These are phyloP conservation scores for Leucoagaricus sp. DNA, from an alignment of 1,284 basidiomycete species.

Conservation along the genomic window DNA sequence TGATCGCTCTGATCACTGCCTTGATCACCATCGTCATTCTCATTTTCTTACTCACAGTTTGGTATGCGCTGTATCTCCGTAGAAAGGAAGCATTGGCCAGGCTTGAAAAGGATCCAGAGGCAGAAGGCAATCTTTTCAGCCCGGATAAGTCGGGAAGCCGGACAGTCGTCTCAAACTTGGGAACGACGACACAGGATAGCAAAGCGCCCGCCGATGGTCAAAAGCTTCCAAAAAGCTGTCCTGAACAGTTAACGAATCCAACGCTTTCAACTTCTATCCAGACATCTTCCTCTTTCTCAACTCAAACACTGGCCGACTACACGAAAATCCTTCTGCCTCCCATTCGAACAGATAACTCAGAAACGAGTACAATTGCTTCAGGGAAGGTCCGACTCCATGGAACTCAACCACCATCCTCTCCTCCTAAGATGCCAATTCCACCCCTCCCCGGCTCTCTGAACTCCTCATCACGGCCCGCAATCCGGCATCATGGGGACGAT, in stretches of 20 bases:
- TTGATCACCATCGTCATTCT: neutral
- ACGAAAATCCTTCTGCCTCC: no score
- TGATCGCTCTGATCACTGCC: neutral
- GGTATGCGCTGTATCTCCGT: neutral
- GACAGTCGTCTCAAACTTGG: no score
- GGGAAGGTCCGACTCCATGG: neutral
- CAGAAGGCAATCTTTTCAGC: neutral
- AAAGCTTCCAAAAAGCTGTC: no score
- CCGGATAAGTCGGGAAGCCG: no score
- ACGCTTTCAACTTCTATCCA: no score
- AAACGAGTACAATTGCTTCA: neutral
- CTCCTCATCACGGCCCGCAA: no score
- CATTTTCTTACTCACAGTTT: neutral
- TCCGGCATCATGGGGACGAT: no score
- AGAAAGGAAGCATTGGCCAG: neutral
- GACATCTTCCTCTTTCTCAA: neutral
- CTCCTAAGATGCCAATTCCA: conserved; percentile 6
- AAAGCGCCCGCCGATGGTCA: no score
- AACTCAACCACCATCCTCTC: neutral
- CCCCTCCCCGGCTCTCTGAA: neutral
- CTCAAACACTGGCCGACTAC: neutral
- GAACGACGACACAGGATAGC: no score
- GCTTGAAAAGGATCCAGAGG: neutral
- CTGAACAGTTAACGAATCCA: no score
- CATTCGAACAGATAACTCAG: neutral